Evolutionary conservation across 1,139 yeast species (phyloP).

Genomic region (Zygosaccharomyces pseudobailii): DNA sequence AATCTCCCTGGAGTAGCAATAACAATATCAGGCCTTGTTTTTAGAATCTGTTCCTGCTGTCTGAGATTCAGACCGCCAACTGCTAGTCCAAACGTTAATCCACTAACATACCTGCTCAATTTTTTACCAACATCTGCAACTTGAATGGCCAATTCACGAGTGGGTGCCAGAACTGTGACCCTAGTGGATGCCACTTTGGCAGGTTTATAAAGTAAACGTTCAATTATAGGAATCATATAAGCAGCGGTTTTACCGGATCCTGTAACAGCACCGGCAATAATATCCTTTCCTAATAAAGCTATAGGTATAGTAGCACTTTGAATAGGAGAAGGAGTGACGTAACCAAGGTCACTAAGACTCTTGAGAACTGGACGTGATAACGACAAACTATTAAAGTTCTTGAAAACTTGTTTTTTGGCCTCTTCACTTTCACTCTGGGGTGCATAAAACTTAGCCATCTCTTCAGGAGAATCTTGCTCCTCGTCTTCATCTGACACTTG

Average conservation of each 20-base stretch:
- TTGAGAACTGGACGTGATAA: slow-evolving; percentile 86
- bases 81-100: slow-evolving; percentile 81
- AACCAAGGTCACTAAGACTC: slow-evolving; percentile 76
- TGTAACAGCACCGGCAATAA: slow-evolving; percentile 99
- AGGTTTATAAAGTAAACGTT: slow-evolving; percentile 85
- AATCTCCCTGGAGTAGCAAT: slow-evolving; percentile 97
- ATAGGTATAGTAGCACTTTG: slow-evolving; percentile 92
- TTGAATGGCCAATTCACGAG: slow-evolving; percentile 97
- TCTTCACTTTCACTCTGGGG: slow-evolving; percentile 47
- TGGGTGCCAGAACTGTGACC: slow-evolving; percentile 86
- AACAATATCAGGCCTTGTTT: slow-evolving; percentile 89
- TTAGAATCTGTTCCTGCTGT: slow-evolving; percentile 91
- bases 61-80: slow-evolving; percentile 96
- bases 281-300: slow-evolving; percentile 85
- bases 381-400: slow-evolving; percentile 68
- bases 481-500: slow-evolving; percentile 32
- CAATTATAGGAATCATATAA: slow-evolving; percentile 90
- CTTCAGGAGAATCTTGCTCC: slow-evolving; percentile 67
- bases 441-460: slow-evolving; percentile 64
- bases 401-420: slow-evolving; percentile 45
- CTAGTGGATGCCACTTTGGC: slow-evolving; percentile 80
- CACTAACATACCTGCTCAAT: slow-evolving; percentile 69
- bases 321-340: slow-evolving; percentile 84
- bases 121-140: slow-evolving; percentile 90
- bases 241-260: slow-evolving; percentile 99